These are phyloP conservation scores for Cordyceps cicadae DNA, from an alignment of 2,329 filamentous ascomycete species.

Conservation along the genomic window DNA sequence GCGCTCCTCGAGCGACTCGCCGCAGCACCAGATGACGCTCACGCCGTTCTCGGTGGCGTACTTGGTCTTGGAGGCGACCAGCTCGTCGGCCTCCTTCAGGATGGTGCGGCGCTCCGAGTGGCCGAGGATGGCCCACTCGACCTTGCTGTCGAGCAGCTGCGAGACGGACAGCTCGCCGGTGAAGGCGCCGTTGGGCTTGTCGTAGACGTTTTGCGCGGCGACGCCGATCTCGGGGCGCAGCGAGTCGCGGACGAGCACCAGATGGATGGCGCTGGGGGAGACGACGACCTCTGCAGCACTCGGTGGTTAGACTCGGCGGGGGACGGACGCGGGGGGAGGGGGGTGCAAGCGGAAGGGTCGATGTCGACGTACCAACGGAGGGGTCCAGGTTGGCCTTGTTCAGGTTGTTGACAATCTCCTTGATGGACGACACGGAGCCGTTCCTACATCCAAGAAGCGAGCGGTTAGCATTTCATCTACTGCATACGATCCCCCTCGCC, in stretches of 20 bases:
- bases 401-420: slow-evolving; percentile 80
- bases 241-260: slow-evolving; percentile 74
- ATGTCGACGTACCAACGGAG: slow-evolving; percentile 53
- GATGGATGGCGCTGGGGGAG: slow-evolving; percentile 83
- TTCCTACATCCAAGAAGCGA: slow-evolving; percentile 54
- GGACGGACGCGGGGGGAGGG: not conserved
- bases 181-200: slow-evolving; percentile 94
- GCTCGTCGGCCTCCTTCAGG: slow-evolving; percentile 74
- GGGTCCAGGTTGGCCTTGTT: slow-evolving; percentile 76
- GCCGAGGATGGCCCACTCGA: slow-evolving; percentile 85
- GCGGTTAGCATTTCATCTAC: not conserved
- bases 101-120: slow-evolving; percentile 93
- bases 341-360: too few relatives aligned
- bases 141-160: slow-evolving; percentile 81
- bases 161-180: slow-evolving; percentile 92
- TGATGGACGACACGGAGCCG: slow-evolving; percentile 82
- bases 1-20: slow-evolving; percentile 88
- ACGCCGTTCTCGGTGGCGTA: slow-evolving; percentile 79
- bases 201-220: slow-evolving; percentile 92
- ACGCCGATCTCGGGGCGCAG: slow-evolving; percentile 72
- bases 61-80: slow-evolving; percentile 92
- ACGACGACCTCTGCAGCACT: slow-evolving; percentile 74
- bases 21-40: slow-evolving; percentile 92
- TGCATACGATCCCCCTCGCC: slow-evolving; percentile 2
- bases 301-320: slow-evolving; percentile 12